A percentile compares a stretch with the other conserved stretches of the same genome.
Conservation (phyloP, 2,329 filamentous ascomycete species). For the Ophiosphaerella korrae region DNA sequence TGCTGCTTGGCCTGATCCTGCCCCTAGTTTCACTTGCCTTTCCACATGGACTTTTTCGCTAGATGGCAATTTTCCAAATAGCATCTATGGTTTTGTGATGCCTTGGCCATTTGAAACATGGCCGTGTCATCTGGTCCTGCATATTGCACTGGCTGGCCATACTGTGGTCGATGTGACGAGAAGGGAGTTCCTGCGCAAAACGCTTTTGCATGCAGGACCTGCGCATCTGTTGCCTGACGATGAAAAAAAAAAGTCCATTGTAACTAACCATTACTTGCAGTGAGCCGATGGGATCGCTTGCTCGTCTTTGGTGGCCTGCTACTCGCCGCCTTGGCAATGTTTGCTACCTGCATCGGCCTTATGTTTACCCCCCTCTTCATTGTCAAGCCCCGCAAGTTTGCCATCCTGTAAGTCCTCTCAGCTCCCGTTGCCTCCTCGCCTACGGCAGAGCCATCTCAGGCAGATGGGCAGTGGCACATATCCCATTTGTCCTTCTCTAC, state of each 20-base stretch:
- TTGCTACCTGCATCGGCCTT: constrained; percentile 88
- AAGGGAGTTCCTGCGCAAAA: constrained; percentile 52
- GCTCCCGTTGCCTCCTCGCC: constrained; percentile 8
- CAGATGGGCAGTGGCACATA: constrained; percentile 35
- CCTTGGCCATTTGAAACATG: constrained; percentile 10
- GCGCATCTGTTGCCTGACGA: constrained; percentile 41
- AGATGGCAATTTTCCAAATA: constrained; percentile 28
- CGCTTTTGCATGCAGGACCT: constrained; percentile 43
- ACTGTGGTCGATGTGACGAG: constrained; percentile 32
- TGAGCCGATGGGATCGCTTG: constrained; percentile 95
- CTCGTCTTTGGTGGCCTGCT: constrained; percentile 72
- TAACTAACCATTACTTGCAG: constrained; percentile 57
- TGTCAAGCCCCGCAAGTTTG: constrained; percentile 88
- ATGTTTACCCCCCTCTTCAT: constrained; percentile 75
- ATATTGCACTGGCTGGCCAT: constrained; percentile 31
- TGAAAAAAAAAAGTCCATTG: constrained; percentile 25
- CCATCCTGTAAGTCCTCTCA: constrained; percentile 80
- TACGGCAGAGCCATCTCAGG: constrained; percentile 20
- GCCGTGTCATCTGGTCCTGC: constrained; percentile 35
- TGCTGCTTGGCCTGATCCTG: constrained; percentile 26
- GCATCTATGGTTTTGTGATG: constrained; percentile 15
- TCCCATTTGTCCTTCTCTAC: constrained; percentile 27
- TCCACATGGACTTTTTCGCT: constrained; percentile 10
- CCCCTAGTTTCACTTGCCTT: constrained; percentile 34
- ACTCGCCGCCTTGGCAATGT: constrained; percentile 72